Base-by-base conservation (phyloP, 2,329 filamentous ascomycete species). In the Falciphora oryzae region DNA sequence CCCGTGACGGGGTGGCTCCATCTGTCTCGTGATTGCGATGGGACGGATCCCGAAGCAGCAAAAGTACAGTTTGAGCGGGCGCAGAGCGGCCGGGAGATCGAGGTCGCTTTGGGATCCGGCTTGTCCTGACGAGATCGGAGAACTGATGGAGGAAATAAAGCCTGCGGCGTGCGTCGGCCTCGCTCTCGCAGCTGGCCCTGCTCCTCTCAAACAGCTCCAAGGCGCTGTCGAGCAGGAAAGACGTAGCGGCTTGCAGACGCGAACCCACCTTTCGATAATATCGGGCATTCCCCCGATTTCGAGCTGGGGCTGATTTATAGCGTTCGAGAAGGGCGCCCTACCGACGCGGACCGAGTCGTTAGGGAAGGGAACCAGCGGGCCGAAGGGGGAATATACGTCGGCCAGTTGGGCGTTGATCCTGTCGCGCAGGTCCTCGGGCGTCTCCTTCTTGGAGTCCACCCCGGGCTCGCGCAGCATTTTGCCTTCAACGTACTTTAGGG, bases 381-480 rank as follows among this genome's bases (percentile, higher is more conserved):
- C 44, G 44, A 50, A 11, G 44, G 44, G 11, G 44, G 44, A n/a
- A 13, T 61, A 38, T n/a, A 61, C 32, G 35, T 61, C 59, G n/a
- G 59, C 59, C 14, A 61, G 59, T n/a, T 61, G 59, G 31, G 32
- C 13, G 59, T 61, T 35, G 31, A 61, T 14, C 18, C 32, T 60
- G 29, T 32, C 11, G 18, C 32, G 58, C n/a, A 60, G 31, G 32
- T 60, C 6, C 13, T 22, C 28, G 6, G 58, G 58, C 31, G 32
- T 60, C n/a, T 10, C 31, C 58, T 60, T 31, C 27, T 35, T 35
- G 10, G 11, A 60, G 58, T 60, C n/a, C 11, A 60, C 27, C 22
- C 31, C 58, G 31, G 35, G 27, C 27, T 60, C 58, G 58, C 11
- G 8, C 58, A 60, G 31, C 58, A 11, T 60, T 60, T 60, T 60